Base-by-base conservation (phyloP, 2,329 filamentous ascomycete genomes). In the Beauveria australis region DNA sequence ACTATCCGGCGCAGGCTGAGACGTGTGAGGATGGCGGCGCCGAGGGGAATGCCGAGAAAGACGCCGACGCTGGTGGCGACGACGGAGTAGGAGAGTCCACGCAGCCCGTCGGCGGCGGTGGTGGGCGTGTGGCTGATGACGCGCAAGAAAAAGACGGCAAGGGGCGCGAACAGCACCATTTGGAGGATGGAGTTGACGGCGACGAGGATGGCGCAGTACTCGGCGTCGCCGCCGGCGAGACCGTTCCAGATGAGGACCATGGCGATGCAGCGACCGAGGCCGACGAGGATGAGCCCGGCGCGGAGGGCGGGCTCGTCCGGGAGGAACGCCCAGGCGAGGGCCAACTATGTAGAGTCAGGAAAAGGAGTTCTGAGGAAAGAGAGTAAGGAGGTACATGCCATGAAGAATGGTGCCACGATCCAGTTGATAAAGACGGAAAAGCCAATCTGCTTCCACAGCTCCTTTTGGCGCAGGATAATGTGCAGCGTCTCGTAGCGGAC, bases 41-140 rank as follows among this genome's bases (percentile, higher is more conserved):
- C 89, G 0, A 93, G 78, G 0, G 89, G 89, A 44, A 93, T 91
- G 0, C 87, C 89, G 3, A 93, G 78, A 67, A 92, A 93, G 2
- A 89, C 87, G 0, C 82, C 89, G 0, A 93, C 89, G 63, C 86
- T 89, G 57, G 83, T 85, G 8, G 89, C 88, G 2, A 89, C 88
- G 2, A 79, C 77, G 0, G 77, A 69, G 71, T 91, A 91, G 0
- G 77, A 74, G 9, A 78, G 64, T 57, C 68, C 66, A 4, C 67
- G 61, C 0, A 55, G 22, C 3, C 8, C 18, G 53, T 33, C 40
- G 3, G 74, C 69, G 5, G 74, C 66, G 5, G 75, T 67, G 26
- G 48, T 55, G 30, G 24, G 19, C 14, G 73, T 71, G 52, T 74
- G 72, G 66, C 82, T 81, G 66, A 92, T 86, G 41, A 90, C 74